Conservation (phyloP, 768 basidiomycete species). For the Pholiota molesta region DNA sequence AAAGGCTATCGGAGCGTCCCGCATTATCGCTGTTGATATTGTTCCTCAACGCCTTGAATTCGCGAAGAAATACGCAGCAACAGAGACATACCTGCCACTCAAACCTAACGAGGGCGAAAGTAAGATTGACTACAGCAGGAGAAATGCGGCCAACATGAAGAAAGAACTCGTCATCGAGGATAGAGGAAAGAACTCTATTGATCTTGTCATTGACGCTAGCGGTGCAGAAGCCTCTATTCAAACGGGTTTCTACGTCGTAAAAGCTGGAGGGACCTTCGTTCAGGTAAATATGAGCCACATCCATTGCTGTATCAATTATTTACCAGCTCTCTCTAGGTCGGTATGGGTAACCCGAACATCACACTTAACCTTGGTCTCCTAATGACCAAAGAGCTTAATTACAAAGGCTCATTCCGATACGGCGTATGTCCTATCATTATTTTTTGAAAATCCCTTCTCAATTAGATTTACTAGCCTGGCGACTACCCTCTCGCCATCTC, state of each 20-base stretch:
- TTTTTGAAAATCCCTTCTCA: not conserved
- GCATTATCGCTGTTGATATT: slow-evolving; percentile 86
- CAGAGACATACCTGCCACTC: slow-evolving; percentile 71
- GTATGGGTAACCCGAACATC: slow-evolving; percentile 82
- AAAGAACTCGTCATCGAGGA: slow-evolving; percentile 67
- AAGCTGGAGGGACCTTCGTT: slow-evolving; percentile 74
- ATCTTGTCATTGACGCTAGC: slow-evolving; percentile 89
- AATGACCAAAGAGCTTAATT: slow-evolving; percentile 75
- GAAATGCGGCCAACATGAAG: slow-evolving; percentile 71
- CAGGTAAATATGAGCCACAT: slow-evolving; percentile 44
- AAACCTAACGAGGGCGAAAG: slow-evolving; percentile 64
- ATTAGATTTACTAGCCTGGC: slow-evolving; percentile 57
- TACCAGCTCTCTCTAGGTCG: slow-evolving; percentile 54
- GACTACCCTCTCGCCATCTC: slow-evolving; percentile 86
- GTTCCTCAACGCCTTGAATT: slow-evolving; percentile 79
- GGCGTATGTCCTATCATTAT: slow-evolving; percentile 46
- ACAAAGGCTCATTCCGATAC: slow-evolving; percentile 94
- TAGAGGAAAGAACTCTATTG: slow-evolving; percentile 71
- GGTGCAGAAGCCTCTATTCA: slow-evolving; percentile 94
- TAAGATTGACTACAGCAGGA: slow-evolving; percentile 68
- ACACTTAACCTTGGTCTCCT: slow-evolving; percentile 71
- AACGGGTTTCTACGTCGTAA: slow-evolving; percentile 77
- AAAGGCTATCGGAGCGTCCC: slow-evolving; percentile 85
- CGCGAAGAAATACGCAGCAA: slow-evolving; percentile 83
- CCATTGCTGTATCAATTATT: not conserved